Base-by-base conservation (phyloP, 1,284 basidiomycete species). In the Ganoderma multipileum region DNA sequence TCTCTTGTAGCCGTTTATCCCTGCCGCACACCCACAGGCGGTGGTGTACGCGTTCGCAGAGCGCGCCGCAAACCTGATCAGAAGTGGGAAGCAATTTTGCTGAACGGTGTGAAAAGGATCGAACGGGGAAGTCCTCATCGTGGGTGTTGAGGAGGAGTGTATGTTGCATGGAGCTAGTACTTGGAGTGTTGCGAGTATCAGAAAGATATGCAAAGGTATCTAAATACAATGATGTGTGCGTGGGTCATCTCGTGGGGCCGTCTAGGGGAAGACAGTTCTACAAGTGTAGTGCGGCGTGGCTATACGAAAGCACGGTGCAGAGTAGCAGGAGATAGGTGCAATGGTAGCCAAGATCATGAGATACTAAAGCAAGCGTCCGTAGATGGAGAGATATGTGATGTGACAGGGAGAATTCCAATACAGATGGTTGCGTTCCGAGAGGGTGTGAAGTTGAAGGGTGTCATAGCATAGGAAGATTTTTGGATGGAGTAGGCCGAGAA, bases 21-120 rank as follows among this genome's bases (percentile, higher is more conserved):
- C 70, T 0, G 68, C 71, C 11, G 68, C 68, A 26, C 73, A 74
- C 26, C 65, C 71, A 3, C 71, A 72, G 41, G 71, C 73, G 0
- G 55, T 63, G 11, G 60, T 72, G 4, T 72, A 74, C 39, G 70
- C 69, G 11, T 47, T 74, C 38, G 73, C 73, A 20, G 73, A 74
- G 67, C 67, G 73, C 5, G 70, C 64, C 4, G 73, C 73, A 14
- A 70, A 73, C 20, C 44, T 74, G 41, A 72, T 73, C 62, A 71
- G 68, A 63, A 60, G 33, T 16, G 69, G 61, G 47, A 47, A 23
- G 33, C 58, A 8, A 18, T 26, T 11, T 14, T 66, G 65, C 39
- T 66, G 50, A 55, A 60, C n/a, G 36, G 36, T 36, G 20, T 50
- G 20, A 5, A 23, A 9, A 50, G 18, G n/a, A 50, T 5, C 38